A percentile compares a stretch with the other conserved stretches of the same genome.
Conservation (phyloP, 352 stramenopile species). For the Phytopythium chamaehyphon region DNA sequence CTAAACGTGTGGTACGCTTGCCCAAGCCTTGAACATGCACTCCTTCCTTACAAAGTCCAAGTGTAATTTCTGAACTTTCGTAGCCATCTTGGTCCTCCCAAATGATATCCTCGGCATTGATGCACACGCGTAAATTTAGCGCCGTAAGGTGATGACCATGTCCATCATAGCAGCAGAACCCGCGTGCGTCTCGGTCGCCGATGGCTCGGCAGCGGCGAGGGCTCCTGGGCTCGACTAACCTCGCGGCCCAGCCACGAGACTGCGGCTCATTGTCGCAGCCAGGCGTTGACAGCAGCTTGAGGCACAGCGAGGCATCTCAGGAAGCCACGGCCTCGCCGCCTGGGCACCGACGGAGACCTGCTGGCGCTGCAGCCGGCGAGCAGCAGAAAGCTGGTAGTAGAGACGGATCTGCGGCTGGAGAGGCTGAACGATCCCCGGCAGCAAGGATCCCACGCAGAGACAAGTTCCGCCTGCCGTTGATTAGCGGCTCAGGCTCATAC, state of each 20-base stretch:
- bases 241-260: constrained; percentile 18
- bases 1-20: too few species aligned
- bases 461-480: constrained; percentile 18
- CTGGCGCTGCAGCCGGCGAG: constrained; percentile 10
- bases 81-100: too few species aligned
- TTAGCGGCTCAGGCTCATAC: neutral
- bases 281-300: too few species aligned
- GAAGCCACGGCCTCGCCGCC: neutral
- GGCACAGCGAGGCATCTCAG: neutral
- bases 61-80: too few species aligned
- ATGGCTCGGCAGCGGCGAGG: constrained; percentile 23
- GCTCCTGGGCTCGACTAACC: constrained; percentile 28
- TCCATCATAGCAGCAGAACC: too few species aligned
- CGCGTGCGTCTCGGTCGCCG: too few species aligned
- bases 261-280: constrained; percentile 13
- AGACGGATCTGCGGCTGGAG: neutral
- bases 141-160: too few species aligned
- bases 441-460: constrained; percentile 1
- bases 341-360: constrained; percentile 3
- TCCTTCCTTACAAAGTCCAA: too few species aligned
- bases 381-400: neutral
- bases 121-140: too few species aligned
- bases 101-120: too few species aligned
- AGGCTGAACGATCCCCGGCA: neutral
- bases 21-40: too few species aligned